Evolutionary conservation across 257 asterid species (phyloP).

Genomic region (Cinchona pubescens): DNA sequence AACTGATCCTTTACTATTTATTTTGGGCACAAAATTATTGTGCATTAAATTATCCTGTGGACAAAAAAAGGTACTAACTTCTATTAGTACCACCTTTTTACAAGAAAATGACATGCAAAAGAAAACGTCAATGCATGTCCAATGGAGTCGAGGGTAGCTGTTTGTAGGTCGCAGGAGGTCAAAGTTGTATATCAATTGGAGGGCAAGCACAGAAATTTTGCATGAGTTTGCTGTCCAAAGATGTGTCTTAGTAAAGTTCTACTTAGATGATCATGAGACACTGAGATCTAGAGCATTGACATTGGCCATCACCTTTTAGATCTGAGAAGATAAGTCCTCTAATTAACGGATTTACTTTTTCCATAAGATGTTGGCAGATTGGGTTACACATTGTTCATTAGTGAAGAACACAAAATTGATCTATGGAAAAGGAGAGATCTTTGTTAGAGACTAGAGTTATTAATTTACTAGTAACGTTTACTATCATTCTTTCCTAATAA

Average conservation of each 20-base stretch:
- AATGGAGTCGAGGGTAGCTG: background rate
- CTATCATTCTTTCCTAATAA: slow-evolving; percentile 10
- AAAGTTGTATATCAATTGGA: background rate
- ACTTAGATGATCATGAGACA: slow-evolving; percentile 47
- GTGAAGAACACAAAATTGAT: slow-evolving; percentile 23
- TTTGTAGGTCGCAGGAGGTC: slow-evolving; percentile 6
- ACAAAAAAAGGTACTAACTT: background rate
- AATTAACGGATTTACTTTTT: slow-evolving; percentile 35
- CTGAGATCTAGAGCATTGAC: slow-evolving; percentile 62
- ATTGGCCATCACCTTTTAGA: slow-evolving; percentile 38
- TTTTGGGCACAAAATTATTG: too few species aligned
- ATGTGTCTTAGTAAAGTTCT: slow-evolving; percentile 23
- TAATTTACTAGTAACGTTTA: background rate
- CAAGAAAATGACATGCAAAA: too few species aligned
- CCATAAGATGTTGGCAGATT: slow-evolving; percentile 33
- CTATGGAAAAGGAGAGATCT: slow-evolving; percentile 18
- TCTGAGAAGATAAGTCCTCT: slow-evolving; percentile 31
- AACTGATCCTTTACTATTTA: too few species aligned
- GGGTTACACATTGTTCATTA: slow-evolving; percentile 38
- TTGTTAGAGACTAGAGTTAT: slow-evolving; percentile 9
- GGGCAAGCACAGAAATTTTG: slow-evolving; percentile 2
- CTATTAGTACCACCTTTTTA: background rate
- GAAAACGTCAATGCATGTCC: background rate
- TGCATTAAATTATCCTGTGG: too few species aligned
- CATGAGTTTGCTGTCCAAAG: slow-evolving; percentile 10